phyloP scores from a whole-genome alignment of 225 moss, liverwort and hornwort genomes.

The Pleurozium schreberi region DNA sequence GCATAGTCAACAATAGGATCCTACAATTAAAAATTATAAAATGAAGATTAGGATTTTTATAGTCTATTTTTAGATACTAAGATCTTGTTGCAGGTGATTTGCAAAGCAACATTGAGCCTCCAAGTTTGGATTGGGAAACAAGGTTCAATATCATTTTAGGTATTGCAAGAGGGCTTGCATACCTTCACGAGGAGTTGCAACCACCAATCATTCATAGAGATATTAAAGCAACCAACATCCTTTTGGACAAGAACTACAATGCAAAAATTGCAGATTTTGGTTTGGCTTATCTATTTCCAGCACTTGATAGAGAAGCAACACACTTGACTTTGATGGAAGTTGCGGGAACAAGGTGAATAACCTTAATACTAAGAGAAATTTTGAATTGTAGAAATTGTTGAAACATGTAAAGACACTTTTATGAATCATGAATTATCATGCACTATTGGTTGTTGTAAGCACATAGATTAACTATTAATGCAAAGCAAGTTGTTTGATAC shows the following conservation, averaged over 20 bases:
- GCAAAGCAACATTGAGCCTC: not conserved
- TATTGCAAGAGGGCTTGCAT: not conserved
- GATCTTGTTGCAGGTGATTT: not conserved
- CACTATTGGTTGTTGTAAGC: accelerated
- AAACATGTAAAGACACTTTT: not conserved
- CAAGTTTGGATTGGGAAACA: constrained; percentile 19
- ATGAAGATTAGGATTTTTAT: no score
- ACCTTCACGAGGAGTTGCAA: not conserved
- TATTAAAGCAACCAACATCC: not conserved
- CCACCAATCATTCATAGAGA: not conserved
- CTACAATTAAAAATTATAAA: accelerated
- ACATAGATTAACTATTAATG: not conserved
- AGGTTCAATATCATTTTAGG: not conserved
- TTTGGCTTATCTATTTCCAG: not conserved
- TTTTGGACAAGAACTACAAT: not conserved
- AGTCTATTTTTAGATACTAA: not conserved
- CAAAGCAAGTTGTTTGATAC: not conserved
- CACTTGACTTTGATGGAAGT: not conserved
- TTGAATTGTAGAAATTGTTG: not conserved
- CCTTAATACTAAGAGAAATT: not conserved
- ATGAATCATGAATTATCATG: no score
- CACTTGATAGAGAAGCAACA: not conserved
- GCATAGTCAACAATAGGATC: not conserved
- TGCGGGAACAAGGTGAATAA: not conserved
- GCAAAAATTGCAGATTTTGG: not conserved